Evolutionary conservation across 2,329 filamentous ascomycete species (phyloP), one percentile per base, ranked within the genome.

Genomic region (Elsinoe batatas): DNA sequence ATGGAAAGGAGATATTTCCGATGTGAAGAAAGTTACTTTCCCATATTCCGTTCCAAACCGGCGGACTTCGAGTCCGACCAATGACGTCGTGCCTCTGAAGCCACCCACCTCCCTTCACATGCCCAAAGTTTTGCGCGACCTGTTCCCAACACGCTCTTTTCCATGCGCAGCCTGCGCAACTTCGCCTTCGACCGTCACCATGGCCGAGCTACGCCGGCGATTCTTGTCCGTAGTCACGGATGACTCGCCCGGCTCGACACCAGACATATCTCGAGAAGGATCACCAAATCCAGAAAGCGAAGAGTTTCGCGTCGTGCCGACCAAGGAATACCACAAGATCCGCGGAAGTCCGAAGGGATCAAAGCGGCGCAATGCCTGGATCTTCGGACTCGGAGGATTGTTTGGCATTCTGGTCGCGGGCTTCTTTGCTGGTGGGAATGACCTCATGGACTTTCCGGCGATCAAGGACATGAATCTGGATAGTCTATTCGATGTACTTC

Each of bases 361-460:
- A 56, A 94, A 91, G 72, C 81, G 88, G 62, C 82, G 84, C 59
- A 87, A 82, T 69, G 84, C 84, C 2, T 82, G 94, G 65, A 87
- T 96, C 26, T 97, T 98, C 70, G 74, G 85, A 8, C 76, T 98
- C 17, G 93, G 93, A 32, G 88, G 90, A 38, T 65, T 98, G n/a
- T 91, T 93, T 64, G 93, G 93, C 11, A 79, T 98, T 56, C 74
- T 95, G n/a, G 78, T 85, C 2, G 93, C 93, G 1, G 85, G 90
- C 30, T 90, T 95, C 70, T 93, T 98, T 63, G 91, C 91, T 30
- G 85, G 86, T 61, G 87, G 80, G 68, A 93, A 91, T 71, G 90
- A 96, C 66, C 79, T 97, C 60, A 91, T 96, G 60, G 89, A 89
- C 59, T 77, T 96, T 60, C 88, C 91, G 57, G 76, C 87, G 47